phyloP scores from a whole-genome alignment of 202 grass and related monocot species.

The Saccharum hybrid region DNA sequence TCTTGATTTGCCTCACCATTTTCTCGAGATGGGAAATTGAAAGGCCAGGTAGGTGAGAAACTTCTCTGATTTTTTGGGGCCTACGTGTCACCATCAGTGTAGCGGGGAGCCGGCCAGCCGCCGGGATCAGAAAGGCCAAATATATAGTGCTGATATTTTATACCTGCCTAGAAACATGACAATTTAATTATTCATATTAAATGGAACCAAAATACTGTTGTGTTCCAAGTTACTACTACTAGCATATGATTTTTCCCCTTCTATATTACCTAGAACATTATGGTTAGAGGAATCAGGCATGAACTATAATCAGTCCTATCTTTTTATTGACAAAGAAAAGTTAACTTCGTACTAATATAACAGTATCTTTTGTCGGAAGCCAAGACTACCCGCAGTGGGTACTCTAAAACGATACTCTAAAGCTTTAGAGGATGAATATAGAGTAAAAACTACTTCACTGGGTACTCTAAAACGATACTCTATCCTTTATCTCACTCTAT shows the following conservation, averaged over 20 bases:
- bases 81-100: constrained; percentile 5
- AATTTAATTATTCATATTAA: constrained; percentile 1
- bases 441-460: too few species aligned
- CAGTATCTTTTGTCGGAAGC: background rate
- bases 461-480: too few species aligned
- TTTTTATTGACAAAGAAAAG: constrained; percentile 6
- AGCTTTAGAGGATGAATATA: too few species aligned
- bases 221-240: background rate
- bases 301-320: background rate
- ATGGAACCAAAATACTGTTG: constrained; percentile 11
- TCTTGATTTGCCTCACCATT: background rate
- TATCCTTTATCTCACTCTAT: too few species aligned
- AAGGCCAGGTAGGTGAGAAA: background rate
- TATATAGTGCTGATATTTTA: background rate
- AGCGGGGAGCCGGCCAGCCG: background rate
- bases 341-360: background rate
- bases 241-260: background rate
- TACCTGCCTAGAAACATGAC: background rate
- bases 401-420: too few species aligned
- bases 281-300: background rate
- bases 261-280: background rate
- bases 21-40: background rate
- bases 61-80: constrained; percentile 8
- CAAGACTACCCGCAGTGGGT: too few species aligned
- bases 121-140: background rate